Conservation (phyloP, 352 stramenopile genomes). For the Albugo candida region DNA sequence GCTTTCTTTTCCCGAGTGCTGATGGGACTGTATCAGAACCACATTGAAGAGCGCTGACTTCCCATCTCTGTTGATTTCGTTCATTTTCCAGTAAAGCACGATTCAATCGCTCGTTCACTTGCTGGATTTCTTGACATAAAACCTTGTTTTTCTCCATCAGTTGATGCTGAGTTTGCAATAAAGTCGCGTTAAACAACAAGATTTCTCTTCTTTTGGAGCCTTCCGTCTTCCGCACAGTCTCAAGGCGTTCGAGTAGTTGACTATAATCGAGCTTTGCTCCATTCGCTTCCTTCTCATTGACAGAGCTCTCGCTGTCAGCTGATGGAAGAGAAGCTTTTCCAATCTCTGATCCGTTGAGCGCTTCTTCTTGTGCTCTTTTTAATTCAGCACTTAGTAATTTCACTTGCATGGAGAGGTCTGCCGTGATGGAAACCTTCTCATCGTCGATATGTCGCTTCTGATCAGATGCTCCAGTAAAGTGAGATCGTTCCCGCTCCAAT, state of each 20-base stretch:
- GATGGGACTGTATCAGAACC: background rate
- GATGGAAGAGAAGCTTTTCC: background rate
- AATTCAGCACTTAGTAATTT: conserved; percentile 20
- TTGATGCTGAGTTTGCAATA: conserved; percentile 43
- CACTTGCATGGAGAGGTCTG: conserved; percentile 23
- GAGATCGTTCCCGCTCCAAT: conserved; percentile 27
- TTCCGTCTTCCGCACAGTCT: conserved; percentile 19
- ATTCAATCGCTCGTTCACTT: conserved; percentile 31
- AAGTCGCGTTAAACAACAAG: conserved; percentile 38
- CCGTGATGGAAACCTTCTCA: conserved; percentile 13
- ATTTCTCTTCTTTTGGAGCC: conserved; percentile 39
- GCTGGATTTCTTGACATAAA: conserved; percentile 13
- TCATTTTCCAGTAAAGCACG: conserved; percentile 28
- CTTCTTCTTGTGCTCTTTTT: conserved; percentile 21
- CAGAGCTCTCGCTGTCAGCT: background rate
- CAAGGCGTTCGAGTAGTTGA: conserved; percentile 27
- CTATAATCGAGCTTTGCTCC: conserved; percentile 17
- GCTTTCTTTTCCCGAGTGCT: background rate
- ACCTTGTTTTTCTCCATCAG: conserved; percentile 18
- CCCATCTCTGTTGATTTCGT: background rate
- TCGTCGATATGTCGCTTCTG: conserved; percentile 14
- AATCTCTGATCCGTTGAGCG: conserved; percentile 11
- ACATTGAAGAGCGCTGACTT: background rate
- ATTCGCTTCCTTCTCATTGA: conserved; percentile 6
- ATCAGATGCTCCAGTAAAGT: conserved; percentile 17